Percentiles rank a stretch among this genome's conserved stretches.
phyloP scores from a whole-genome alignment of 345 rosid genomes.

The Noccaea bulbosa region DNA sequence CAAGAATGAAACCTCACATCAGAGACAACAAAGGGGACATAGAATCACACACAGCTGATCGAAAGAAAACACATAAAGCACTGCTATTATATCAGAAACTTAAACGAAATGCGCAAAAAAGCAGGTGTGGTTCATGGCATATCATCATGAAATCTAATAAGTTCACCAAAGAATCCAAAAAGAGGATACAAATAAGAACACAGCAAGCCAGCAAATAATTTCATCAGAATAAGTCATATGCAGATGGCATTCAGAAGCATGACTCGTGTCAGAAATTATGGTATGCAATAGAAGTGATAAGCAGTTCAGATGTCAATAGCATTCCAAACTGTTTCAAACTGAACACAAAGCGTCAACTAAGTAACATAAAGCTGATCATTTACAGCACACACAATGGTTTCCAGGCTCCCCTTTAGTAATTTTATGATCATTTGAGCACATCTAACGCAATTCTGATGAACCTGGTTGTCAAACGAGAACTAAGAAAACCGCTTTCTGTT shows the following conservation, averaged over 20 bases:
- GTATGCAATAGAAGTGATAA: not conserved
- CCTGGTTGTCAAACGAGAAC: too few relatives aligned
- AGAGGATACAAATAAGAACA: constrained; percentile 22
- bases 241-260: constrained; percentile 11
- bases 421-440: constrained; percentile 19
- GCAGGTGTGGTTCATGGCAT: constrained; percentile 7
- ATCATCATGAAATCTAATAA: constrained; percentile 19
- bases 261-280: not conserved
- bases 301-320: constrained; percentile 13
- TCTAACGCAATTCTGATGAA: not conserved
- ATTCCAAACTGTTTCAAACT: constrained; percentile 29
- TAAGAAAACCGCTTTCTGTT: too few relatives aligned
- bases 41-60: constrained; percentile 18
- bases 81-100: not conserved
- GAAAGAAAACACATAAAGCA: constrained; percentile 9
- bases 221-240: constrained; percentile 30
- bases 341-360: constrained; percentile 23
- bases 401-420: constrained; percentile 26
- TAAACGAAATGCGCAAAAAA: constrained; percentile 12
- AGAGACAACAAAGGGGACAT: constrained; percentile 1
- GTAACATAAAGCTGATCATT: constrained; percentile 22
- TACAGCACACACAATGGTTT: constrained; percentile 30
- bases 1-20: not conserved
- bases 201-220: constrained; percentile 16
- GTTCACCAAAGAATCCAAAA: constrained; percentile 10